Base-by-base conservation (phyloP, 1,284 basidiomycete genomes). In the Apiotrichum brassicae region DNA sequence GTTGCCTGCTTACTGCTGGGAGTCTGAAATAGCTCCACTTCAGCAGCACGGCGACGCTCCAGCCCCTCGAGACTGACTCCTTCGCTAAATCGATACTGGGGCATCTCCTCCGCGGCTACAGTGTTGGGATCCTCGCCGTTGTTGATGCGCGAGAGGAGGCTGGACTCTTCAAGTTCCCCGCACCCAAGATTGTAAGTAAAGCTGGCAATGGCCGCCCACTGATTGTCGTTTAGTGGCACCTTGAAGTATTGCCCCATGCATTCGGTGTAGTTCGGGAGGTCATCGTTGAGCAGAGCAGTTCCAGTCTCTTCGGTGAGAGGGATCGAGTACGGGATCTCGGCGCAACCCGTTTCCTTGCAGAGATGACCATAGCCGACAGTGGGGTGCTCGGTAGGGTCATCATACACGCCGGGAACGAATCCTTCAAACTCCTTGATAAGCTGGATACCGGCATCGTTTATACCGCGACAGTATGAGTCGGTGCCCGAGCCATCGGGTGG, bases 291-390 rank as follows among this genome's bases (percentile, higher is more conserved):
- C 16, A 53, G 48, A 28, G 18, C 4, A 6, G 39, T 39, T 2
- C 43, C 52, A 1, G 43, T 43, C 7, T 26, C 44, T 24, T 43
- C 24, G 2, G 43, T 46, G 9, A 53, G 40, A 6, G 52, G 52
- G 40, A 49, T 46, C 6, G 2, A 20, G 36, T 43, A 49, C 12
- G 11, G 13, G 6, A 49, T 45, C 23, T 46, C 52, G 19, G 25
- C 30, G 40, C 52, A 53, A 13, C 23, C 16, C 14, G 12, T n/a
- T 20, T 13, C 16, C 36, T 33, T 11, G 47, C 52, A 53, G 5
- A 43, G 39, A 40, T 53, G 52, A 11, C 52, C 48, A 35, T 53
- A 53, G 28, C 52, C 52, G 11, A 53, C 48, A 12, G 52, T 53
- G 13, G 48, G 40, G 23, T 43, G 35, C 12, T 40, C 48, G 18